Evolutionary conservation across 352 stramenopile species (phyloP).

Genomic region (Pythium oligandrum): DNA sequence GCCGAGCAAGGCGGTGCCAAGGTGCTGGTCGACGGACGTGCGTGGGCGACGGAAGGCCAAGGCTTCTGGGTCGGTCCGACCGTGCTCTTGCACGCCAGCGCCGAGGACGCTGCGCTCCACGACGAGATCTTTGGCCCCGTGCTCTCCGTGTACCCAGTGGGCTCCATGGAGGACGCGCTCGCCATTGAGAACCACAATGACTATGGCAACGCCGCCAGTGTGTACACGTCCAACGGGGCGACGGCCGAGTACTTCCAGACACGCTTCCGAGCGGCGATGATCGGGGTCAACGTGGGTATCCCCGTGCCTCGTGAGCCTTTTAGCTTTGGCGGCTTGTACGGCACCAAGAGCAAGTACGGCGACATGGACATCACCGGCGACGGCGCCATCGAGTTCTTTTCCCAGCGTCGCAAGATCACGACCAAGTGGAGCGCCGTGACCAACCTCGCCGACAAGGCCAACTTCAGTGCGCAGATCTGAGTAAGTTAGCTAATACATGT

Average conservation of each 20-base stretch:
- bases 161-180: conserved; percentile 92
- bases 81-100: conserved; percentile 89
- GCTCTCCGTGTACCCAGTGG: conserved; percentile 85
- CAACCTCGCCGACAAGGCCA: conserved; percentile 47
- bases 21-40: conserved; percentile 91
- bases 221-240: conserved; percentile 95
- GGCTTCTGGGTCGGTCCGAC: conserved; percentile 95
- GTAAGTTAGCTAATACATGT: no score
- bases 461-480: conserved; percentile 71
- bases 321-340: conserved; percentile 96
- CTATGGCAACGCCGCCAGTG: conserved; percentile 95
- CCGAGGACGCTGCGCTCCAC: conserved; percentile 84
- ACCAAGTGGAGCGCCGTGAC: conserved; percentile 86
- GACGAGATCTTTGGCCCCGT: conserved; percentile 98
- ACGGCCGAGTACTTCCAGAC: conserved; percentile 93
- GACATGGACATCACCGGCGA: conserved; percentile 98
- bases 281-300: conserved; percentile 97
- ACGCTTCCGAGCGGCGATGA: conserved; percentile 91
- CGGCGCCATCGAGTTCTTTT: conserved; percentile 97
- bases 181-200: conserved; percentile 95
- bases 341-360: conserved; percentile 96
- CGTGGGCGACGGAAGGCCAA: conserved; percentile 54
- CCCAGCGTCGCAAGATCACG: conserved; percentile 96
- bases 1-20: conserved; percentile 77
- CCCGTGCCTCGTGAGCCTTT: conserved; percentile 94